phyloP scores from a whole-genome alignment of 805 yeast genomes.

The Metschnikowia chrysomelidarum region DNA sequence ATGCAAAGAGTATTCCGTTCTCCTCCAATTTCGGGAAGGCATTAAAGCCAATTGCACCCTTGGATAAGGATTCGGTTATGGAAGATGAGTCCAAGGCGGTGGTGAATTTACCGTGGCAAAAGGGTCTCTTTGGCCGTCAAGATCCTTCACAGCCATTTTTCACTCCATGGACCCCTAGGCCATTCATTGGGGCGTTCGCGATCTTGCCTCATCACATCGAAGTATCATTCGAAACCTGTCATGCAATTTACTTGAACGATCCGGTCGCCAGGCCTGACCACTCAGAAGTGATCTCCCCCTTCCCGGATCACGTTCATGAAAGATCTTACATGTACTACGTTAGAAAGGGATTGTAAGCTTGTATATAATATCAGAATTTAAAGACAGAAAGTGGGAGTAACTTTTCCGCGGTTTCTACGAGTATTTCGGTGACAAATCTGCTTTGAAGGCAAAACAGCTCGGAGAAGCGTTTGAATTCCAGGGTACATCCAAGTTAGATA shows the following conservation, averaged over 20 bases:
- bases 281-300: slow-evolving; percentile 93
- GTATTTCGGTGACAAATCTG: too few species aligned
- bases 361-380: slow-evolving; percentile 18
- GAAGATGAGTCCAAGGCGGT: slow-evolving; percentile 51
- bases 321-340: slow-evolving; percentile 93
- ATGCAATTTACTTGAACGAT: slow-evolving; percentile 93
- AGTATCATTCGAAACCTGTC: slow-evolving; percentile 86
- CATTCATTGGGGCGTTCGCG: slow-evolving; percentile 89
- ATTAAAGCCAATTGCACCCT: slow-evolving; percentile 32
- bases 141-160: slow-evolving; percentile 79
- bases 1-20: slow-evolving; percentile 27
- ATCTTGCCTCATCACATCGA: slow-evolving; percentile 90
- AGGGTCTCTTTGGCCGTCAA: slow-evolving; percentile 70
- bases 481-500: too few species aligned
- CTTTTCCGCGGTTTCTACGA: too few species aligned
- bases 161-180: slow-evolving; percentile 97
- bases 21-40: slow-evolving; percentile 26
- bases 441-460: too few species aligned
- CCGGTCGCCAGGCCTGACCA: slow-evolving; percentile 97
- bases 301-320: slow-evolving; percentile 76
- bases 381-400: not conserved
- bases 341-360: slow-evolving; percentile 56
- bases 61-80: slow-evolving; percentile 43
- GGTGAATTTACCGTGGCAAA: slow-evolving; percentile 78
- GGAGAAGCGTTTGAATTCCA: too few species aligned